Evolutionary conservation across 2,329 filamentous ascomycete species (phyloP), one percentile per base, ranked within the genome.

Genomic region (Fusarium clavum): DNA sequence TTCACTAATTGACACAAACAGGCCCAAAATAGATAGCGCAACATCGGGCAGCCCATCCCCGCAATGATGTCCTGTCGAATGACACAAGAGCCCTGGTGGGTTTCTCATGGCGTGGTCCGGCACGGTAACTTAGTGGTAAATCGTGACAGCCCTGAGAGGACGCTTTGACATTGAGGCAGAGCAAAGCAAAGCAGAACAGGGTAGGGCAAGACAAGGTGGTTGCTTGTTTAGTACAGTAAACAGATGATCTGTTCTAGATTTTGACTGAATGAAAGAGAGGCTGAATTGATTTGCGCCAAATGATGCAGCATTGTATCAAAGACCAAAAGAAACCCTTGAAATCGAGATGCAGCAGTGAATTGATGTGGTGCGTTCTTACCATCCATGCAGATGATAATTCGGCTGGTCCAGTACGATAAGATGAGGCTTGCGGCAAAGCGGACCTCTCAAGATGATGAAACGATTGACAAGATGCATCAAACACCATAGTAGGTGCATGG

Each of bases 191-290:
- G 24, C 49, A 41, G 32, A 41, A 27, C 49, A 52, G 49, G 34
- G 32, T 27, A 52, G 46, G 38, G 27, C 18, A 59, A 25, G 61
- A 46, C 57, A 66, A 57, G 61, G 46, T 58, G 56, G 59, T 69
- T 62, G 68, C 59, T 44, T 61, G 43, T 41, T 62, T 57, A 48
- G 61, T 59, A 48, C 48, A 57, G 24, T 25, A 59, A 46, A 55
- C 51, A 53, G 47, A 43, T 56, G 70, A 73, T 74, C 72, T 74
- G 71, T 46, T 60, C 69, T 69, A 70, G 72, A 75, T 74, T 63
- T 32, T 32, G 25, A 52, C 34, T 52, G 34, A 41, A 52, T 14
- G 25, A 22, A 27, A 29, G 72, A 70, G 49, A 40, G 24, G 61
- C 48, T 49, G 56, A 55, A 45, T 53, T 52, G 58, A 46, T 54